Evolutionary conservation across 768 basidiomycete genomes (phyloP).

Genomic region (Mrakia hoshinonis): DNA sequence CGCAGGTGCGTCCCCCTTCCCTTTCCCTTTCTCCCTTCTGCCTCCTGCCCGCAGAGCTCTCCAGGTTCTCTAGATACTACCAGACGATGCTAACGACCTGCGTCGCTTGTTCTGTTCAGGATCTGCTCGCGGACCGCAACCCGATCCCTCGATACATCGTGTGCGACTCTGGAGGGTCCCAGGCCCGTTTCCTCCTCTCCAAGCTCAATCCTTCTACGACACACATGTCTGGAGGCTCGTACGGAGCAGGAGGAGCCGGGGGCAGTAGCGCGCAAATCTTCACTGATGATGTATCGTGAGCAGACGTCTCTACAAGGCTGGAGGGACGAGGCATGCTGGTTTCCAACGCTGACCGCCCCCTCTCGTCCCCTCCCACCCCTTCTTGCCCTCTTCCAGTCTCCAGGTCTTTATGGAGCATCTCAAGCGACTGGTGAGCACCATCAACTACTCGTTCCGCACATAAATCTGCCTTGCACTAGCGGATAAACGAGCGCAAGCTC

Average conservation of each 20-base stretch:
- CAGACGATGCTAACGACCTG: neutral
- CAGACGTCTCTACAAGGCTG: too few species aligned
- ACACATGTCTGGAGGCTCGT: conserved; percentile 79
- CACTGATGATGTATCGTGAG: conserved; percentile 96
- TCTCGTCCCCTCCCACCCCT: too few species aligned
- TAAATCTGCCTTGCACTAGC: too few species aligned
- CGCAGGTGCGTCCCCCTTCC: conserved; percentile 53
- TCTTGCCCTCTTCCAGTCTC: conserved; percentile 44
- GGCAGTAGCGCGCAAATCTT: conserved; percentile 58
- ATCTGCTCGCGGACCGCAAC: conserved; percentile 87
- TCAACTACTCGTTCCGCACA: too few species aligned
- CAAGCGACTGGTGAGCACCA: conserved; percentile 62
- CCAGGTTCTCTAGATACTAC: neutral
- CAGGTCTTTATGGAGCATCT: conserved; percentile 97
- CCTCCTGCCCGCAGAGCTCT: neutral
- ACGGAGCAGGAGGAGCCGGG: conserved; percentile 69
- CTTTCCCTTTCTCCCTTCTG: neutral
- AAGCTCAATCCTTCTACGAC: conserved; percentile 98
- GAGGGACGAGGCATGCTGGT: too few species aligned
- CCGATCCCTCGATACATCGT: conserved; percentile 97
- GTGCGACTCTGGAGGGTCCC: conserved; percentile 92
- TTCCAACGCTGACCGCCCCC: too few species aligned
- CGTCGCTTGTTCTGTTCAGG: conserved; percentile 46
- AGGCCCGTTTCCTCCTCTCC: conserved; percentile 92
- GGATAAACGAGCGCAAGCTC: too few species aligned